Percentiles rank a stretch among this genome's conserved stretches.
These are phyloP conservation scores for Nemania serpens DNA, from an alignment of 2,329 filamentous ascomycete species.

Conservation along the genomic window DNA sequence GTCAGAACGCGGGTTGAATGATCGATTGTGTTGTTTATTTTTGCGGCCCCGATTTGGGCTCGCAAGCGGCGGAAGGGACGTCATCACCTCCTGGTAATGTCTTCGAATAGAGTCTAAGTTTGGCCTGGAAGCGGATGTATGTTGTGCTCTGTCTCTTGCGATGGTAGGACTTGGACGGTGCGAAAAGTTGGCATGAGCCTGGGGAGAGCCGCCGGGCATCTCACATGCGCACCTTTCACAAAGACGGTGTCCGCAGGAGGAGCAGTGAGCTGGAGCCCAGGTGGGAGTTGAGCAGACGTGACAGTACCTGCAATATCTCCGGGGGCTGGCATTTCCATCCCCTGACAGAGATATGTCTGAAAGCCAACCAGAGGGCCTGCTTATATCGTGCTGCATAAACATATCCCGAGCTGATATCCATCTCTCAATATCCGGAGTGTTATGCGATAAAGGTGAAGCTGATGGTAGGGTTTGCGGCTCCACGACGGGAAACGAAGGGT, in stretches of 20 bases:
- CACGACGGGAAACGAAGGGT: conserved; percentile 2
- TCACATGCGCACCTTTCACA: conserved; percentile 53
- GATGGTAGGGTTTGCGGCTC: conserved; percentile 21
- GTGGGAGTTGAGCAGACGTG: conserved; percentile 55
- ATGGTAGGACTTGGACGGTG: conserved; percentile 28
- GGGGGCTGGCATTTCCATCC: conserved; percentile 42
- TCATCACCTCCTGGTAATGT: not conserved
- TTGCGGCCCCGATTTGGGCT: not conserved
- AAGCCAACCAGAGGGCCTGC: conserved; percentile 52
- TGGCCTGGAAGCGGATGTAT: conserved; percentile 13
- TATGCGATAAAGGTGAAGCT: conserved; percentile 29
- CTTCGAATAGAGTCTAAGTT: conserved; percentile 4
- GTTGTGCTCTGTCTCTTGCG: conserved; percentile 21
- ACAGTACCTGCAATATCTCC: conserved; percentile 47
- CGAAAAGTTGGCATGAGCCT: conserved; percentile 31
- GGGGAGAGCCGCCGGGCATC: conserved; percentile 33
- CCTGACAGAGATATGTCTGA: conserved; percentile 45
- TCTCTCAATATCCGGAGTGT: conserved; percentile 43
- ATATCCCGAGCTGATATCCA: conserved; percentile 52
- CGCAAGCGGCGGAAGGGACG: not conserved
- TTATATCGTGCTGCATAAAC: conserved; percentile 53
- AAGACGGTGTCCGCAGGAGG: conserved; percentile 56
- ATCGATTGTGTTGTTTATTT: not conserved
- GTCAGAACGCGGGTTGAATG: not conserved
- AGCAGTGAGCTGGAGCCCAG: conserved; percentile 47